Conservation (phyloP, 2,329 filamentous ascomycete species). For the Cercospora nicotianae region DNA sequence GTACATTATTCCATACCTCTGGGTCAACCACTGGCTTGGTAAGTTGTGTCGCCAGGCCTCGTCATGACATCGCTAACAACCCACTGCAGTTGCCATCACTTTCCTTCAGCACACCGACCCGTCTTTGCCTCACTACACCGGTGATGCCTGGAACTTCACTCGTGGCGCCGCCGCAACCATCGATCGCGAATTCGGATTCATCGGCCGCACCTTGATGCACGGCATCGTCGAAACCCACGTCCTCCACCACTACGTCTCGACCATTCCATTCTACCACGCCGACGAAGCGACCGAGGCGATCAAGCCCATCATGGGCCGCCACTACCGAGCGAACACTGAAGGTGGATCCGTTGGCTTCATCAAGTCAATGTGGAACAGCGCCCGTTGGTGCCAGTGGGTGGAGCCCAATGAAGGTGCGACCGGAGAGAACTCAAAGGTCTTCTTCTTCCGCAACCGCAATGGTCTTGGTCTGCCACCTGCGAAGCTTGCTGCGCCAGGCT, state of each 20-base stretch:
- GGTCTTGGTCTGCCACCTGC: conserved; percentile 67
- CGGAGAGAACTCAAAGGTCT: conserved; percentile 77
- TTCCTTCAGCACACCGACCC: conserved; percentile 97
- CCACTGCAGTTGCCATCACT: conserved; percentile 78
- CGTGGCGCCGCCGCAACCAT: conserved; percentile 94
- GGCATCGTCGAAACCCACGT: conserved; percentile 98
- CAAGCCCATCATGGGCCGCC: conserved; percentile 89
- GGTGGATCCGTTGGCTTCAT: conserved; percentile 82
- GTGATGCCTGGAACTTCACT: conserved; percentile 85
- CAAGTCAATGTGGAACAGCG: conserved; percentile 74
- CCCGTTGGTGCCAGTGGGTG: conserved; percentile 93
- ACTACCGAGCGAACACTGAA: conserved; percentile 83
- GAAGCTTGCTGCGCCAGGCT: conserved; percentile 28
- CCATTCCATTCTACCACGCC: conserved; percentile 94
- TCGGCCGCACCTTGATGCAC: conserved; percentile 86
- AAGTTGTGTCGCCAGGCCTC: conserved; percentile 48
- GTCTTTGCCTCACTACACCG: conserved; percentile 86
- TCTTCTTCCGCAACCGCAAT: conserved; percentile 96
- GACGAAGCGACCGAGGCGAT: conserved; percentile 94
- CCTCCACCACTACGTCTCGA: conserved; percentile 94
- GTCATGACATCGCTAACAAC: conserved; percentile 9
- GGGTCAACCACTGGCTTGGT: conserved; percentile 99
- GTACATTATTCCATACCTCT: conserved; percentile 93
- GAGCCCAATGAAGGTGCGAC: conserved; percentile 81
- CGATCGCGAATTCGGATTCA: conserved; percentile 95